Percentiles rank a stretch among this genome's conserved stretches.
These are phyloP conservation scores for Lecanosticta acicola DNA, from an alignment of 2,329 filamentous ascomycete genomes.

Conservation along the genomic window DNA sequence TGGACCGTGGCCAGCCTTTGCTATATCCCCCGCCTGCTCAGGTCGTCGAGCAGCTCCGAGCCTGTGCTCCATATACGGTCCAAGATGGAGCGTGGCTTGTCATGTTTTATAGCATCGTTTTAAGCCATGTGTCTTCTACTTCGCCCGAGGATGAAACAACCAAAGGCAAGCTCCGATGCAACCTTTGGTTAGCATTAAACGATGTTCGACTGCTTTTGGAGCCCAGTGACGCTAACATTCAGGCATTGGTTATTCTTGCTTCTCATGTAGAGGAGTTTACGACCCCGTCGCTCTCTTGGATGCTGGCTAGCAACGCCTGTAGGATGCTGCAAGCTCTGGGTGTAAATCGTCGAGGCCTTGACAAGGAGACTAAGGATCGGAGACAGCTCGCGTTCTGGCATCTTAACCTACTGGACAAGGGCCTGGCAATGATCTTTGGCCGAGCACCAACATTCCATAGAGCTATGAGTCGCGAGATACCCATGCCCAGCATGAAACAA, in stretches of 20 bases:
- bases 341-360: slow-evolving; percentile 15
- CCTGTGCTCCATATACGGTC: slow-evolving; percentile 9
- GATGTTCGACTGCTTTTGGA: slow-evolving; percentile 21
- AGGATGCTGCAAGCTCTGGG: slow-evolving; percentile 23
- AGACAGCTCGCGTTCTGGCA: slow-evolving; percentile 22
- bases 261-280: slow-evolving; percentile 22
- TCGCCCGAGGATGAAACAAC: slow-evolving; percentile 6
- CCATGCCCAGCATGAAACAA: slow-evolving; percentile 17
- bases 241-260: slow-evolving; percentile 20
- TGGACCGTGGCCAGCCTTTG: not conserved
- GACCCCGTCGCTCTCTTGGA: slow-evolving; percentile 24
- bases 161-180: slow-evolving; percentile 16
- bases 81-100: slow-evolving; percentile 23
- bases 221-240: slow-evolving; percentile 20
- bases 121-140: slow-evolving; percentile 13
- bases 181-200: slow-evolving; percentile 26
- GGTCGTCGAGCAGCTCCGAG: slow-evolving; percentile 9
- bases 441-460: slow-evolving; percentile 20
- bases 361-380: slow-evolving; percentile 14
- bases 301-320: slow-evolving; percentile 21
- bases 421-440: slow-evolving; percentile 20
- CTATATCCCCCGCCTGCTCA: slow-evolving; percentile 10
- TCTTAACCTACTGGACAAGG: slow-evolving; percentile 22
- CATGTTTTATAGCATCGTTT: slow-evolving; percentile 23
- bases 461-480: slow-evolving; percentile 14